Evolutionary conservation across 2,329 filamentous ascomycete species (phyloP), one percentile per base, ranked within the genome.

Genomic region (Paraphoma sp.): DNA sequence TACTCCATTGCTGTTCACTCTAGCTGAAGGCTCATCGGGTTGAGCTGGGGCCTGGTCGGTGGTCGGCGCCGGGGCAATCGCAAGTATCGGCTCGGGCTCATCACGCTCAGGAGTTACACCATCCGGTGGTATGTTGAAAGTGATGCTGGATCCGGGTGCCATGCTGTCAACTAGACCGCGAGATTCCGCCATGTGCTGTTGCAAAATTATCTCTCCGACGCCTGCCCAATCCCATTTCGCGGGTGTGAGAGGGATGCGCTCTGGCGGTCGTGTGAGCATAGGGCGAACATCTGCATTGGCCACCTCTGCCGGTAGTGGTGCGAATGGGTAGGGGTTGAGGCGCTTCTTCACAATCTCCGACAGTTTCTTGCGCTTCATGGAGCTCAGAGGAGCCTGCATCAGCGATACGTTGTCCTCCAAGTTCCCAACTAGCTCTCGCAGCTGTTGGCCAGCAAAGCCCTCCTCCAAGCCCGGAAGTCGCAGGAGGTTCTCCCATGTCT

Each of bases 341-440:
- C 82, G 82, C 45, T 78, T 79, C 64, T 80, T 83, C n/a, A 88
- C 71, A 29, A 81, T 77, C 44, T 78, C 79, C 11, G 83, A 80
- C 11, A 87, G 75, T 45, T 80, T 79, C 59, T 82, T 83, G 12
- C 75, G 74, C 57, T 81, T 83, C 58, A 81, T 79, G 28, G 78
- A 77, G 41, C 81, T 81, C 3, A 82, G 66, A 3, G 84, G 83
- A 5, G 80, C 72, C 63, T 85, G 83, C 41, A 80, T 73, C 23
- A 83, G 70, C 9, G 86, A 86, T 12, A 88, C 72, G 42, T 78
- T 79, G 69, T 89, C 87, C 52, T 84, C 76, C 3, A 89, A 70
- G 28, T 79, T 76, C 18, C 70, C 67, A 2, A 87, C 74, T 1
- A 86, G 76, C 48, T 75, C 72, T 47, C 66, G 70, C 44, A 76